These are phyloP conservation scores for Wickerhamiella spandovensis DNA, from an alignment of 805 yeast genomes.

Conservation along the genomic window DNA sequence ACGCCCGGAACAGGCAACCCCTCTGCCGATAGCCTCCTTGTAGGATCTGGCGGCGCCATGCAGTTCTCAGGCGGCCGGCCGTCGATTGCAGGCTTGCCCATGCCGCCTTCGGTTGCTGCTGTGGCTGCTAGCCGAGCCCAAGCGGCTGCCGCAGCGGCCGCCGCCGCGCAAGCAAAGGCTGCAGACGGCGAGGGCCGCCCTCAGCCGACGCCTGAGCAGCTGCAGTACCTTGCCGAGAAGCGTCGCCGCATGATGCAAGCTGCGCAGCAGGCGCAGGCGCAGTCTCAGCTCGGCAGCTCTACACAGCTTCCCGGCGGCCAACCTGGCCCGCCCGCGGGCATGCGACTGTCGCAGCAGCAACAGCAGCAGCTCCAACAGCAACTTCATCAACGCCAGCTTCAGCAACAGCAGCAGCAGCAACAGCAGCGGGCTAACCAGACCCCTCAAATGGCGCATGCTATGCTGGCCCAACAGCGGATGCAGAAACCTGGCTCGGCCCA, in stretches of 20 bases:
- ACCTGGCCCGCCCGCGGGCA: neutral
- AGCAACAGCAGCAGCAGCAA: conserved; percentile 7
- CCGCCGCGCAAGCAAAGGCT: conserved; percentile 14
- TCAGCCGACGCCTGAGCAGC: conserved; percentile 14
- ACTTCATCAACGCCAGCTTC: conserved; percentile 7
- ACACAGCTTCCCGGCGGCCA: no score
- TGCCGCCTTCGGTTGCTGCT: conserved; percentile 19
- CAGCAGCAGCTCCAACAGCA: conserved; percentile 11
- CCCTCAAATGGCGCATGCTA: neutral
- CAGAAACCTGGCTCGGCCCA: neutral
- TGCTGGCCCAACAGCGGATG: neutral
- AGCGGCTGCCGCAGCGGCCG: neutral
- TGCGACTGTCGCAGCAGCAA: conserved; percentile 7
- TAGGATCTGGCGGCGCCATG: neutral
- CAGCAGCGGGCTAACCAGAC: neutral
- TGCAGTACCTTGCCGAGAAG: conserved; percentile 13
- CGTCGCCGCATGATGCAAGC: conserved; percentile 13
- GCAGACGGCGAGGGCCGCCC: neutral
- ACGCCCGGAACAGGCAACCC: no score
- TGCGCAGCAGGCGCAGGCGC: conserved; percentile 21
- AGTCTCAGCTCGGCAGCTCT: no score
- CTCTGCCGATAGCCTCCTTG: no score
- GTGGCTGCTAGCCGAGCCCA: conserved; percentile 12
- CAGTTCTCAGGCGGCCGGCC: conserved; percentile 3
- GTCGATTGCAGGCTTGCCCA: conserved; percentile 19